Base-by-base conservation (phyloP, 148 eudicot genomes). In the Nyssa sinensis region DNA sequence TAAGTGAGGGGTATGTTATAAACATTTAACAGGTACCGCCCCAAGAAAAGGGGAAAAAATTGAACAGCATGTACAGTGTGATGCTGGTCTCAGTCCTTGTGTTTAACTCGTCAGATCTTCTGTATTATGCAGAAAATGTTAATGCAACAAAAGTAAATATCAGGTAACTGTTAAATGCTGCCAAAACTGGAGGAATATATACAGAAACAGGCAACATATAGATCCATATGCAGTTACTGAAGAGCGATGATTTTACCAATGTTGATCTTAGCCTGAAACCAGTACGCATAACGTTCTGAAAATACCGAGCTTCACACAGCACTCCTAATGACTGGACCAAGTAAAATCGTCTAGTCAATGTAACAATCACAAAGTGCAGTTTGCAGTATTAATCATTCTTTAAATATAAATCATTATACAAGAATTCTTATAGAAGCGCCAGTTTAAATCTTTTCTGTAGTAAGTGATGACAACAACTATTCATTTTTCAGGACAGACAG, bases 201-300 rank as follows among this genome's bases (percentile, higher is more conserved):
- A 27, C 34, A 71, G 33, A 32, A 69, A 32, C 33, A 69, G 13
- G 10, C 10, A 63, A 14, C 47, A 3, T 33, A 25, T 7, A 58
- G 1, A 31, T 71, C 39, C 1, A 7, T 1, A 16, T 5, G 25
- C 24, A 8, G 64, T 57, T 19, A 47, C 21, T 32, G n/a, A 55
- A 60, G 44, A 65, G 41, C 53, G 31, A 44, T 44, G 63, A 53
- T 47, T 71, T 79, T 84, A 86, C 91, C 87, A 87, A 64, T 58
- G 86, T 84, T 60, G 88, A 81, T 75, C 91, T 73, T 64, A 86
- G 75, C 82, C 94, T 81, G 85, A 86, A 86, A 59, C 93, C 88
- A 80, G 79, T 84, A 34, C 89, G 88, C 81, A 76, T 79, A 74
- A 87, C 89, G 84, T 85, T 85, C 74, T 81, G 89, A 74, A 84